Percentiles rank a stretch among this genome's conserved stretches.
Evolutionary conservation across 176 grass and related monocot genomes (phyloP).

Genomic region (Aegilops longissima): DNA sequence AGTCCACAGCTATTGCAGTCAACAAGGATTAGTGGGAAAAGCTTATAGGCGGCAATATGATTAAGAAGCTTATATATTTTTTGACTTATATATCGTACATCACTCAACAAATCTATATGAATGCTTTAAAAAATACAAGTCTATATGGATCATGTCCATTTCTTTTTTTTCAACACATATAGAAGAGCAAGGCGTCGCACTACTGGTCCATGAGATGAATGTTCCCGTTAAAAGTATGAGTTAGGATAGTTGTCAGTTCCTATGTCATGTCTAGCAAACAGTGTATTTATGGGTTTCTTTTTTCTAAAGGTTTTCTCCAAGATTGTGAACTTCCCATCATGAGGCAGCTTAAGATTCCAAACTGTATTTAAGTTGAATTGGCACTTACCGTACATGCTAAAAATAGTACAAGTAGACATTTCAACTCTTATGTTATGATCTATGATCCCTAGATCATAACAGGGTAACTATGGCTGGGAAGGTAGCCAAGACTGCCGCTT

Average conservation of each 20-base stretch:
- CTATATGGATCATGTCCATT: neutral
- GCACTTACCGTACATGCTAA: neutral
- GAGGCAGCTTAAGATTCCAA: neutral
- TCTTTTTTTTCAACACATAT: neutral
- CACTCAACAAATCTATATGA: neutral
- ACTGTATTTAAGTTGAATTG: neutral
- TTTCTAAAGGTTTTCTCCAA: neutral
- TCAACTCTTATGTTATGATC: no score
- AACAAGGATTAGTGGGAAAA: conserved; percentile 3
- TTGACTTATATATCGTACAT: neutral
- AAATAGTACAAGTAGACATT: no score
- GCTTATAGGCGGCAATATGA: neutral
- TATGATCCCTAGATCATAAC: no score
- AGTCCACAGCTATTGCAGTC: neutral
- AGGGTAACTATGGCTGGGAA: no score
- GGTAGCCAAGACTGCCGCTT: no score
- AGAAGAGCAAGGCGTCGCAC: neutral
- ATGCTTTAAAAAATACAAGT: neutral
- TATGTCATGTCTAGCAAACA: neutral
- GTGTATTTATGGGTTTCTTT: neutral
- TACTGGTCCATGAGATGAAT: neutral
- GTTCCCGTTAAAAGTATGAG: neutral
- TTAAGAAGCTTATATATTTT: neutral
- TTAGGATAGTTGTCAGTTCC: neutral
- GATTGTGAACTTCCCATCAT: neutral